Evolutionary conservation across 1,139 yeast genomes (phyloP).

Genomic region (Protomyces pachydermus): DNA sequence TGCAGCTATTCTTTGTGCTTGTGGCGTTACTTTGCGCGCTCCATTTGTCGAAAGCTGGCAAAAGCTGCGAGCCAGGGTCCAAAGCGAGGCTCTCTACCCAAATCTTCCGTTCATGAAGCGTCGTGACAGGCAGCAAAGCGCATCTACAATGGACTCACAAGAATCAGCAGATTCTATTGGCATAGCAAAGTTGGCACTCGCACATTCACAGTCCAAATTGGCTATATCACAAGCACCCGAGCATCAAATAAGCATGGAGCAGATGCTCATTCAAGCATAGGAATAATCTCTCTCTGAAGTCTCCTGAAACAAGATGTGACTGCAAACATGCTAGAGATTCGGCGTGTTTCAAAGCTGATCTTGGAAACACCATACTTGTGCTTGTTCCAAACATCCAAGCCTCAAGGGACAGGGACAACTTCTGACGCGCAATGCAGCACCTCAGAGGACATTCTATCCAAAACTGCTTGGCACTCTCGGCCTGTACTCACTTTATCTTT

Average conservation of each 20-base stretch:
- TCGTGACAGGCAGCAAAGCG: background rate
- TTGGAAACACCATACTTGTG: background rate
- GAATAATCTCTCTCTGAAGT: background rate
- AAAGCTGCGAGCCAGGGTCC: background rate
- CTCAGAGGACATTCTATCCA: no score
- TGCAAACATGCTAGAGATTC: background rate
- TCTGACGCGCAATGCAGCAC: no score
- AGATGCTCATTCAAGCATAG: background rate
- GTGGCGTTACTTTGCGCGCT: slow-evolving; percentile 1
- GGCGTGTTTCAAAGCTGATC: background rate
- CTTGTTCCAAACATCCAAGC: no score
- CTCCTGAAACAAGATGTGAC: background rate
- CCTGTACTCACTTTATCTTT: no score
- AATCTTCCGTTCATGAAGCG: background rate
- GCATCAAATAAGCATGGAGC: background rate
- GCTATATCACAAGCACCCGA: no score
- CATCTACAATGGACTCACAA: background rate
- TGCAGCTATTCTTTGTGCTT: slow-evolving; percentile 3
- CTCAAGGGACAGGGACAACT: no score
- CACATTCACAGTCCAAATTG: background rate
- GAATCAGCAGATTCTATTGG: background rate
- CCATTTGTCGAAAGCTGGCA: slow-evolving; percentile 1
- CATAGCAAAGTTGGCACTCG: background rate
- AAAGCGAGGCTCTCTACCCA: background rate
- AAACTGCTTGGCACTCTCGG: no score